Evolutionary conservation across 495 filamentous ascomycete genomes (phyloP), one percentile per base, ranked within the genome.

Genomic region (Schizothecium vesticola): DNA sequence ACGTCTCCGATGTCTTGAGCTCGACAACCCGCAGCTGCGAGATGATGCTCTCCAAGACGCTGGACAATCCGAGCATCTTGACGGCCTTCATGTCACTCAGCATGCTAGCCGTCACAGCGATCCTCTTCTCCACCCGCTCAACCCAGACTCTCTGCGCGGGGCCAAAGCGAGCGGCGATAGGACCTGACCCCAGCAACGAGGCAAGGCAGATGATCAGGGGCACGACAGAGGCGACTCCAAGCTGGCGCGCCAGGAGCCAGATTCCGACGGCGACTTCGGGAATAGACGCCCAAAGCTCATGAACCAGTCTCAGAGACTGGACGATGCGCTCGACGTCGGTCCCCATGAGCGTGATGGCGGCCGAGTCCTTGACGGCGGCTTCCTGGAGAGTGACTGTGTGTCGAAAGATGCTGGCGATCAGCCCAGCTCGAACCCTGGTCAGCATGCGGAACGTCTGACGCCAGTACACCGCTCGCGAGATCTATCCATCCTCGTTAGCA

Each of bases 281-380:
- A 0, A 79, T 61, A 65, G 83, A 85, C 0, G 81, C 84, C 84
- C 72, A 81, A 1, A 76, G 25, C 59, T 81, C 79, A 56, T 79
- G 75, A 12, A 77, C 28, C 11, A 57, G 43, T 24, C 58, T 57
- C 36, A 69, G 12, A 22, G 58, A 33, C 22, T 66, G 22, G 11
- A 72, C 67, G 25, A 79, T 77, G 6, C 72, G 66, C 59, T 79
- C 77, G 0, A 79, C 72, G 67, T 79, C 77, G 5, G 76, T 73
- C 31, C 83, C 86, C 87, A 90, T 90, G 6, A 88, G 82, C 68
- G 87, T 89, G 12, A 90, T 60, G 0, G 87, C 83, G 21, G 70
- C 80, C n/a, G 86, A 78, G 21, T 82, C 77, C 58, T 86, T 82
- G 0, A 79, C 78, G n/a, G 76, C 78, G 16, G 71, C 74, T 0